Base-by-base conservation (phyloP, 2,329 filamentous ascomycete species). In the Ascochyta viciae-villosae region DNA sequence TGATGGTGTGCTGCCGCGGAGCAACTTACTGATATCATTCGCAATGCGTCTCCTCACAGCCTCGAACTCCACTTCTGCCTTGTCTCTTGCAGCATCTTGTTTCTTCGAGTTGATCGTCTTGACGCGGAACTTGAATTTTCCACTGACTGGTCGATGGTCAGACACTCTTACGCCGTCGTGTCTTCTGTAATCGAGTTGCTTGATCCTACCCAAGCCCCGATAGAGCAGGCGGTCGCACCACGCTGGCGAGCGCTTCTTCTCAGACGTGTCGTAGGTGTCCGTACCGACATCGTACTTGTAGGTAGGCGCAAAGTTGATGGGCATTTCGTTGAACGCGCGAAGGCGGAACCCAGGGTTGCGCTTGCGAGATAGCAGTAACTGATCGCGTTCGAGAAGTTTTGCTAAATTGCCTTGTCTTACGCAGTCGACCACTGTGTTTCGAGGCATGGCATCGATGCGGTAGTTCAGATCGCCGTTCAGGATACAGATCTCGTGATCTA, bases 221-320 rank as follows among this genome's bases (percentile, higher is more conserved):
- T 92, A 96, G n/a, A 99, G 80, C 34, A 99, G 79, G 33, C 95
- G 87, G 79, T 99, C 95, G 74, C 95, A 99, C 95, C 95, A 99
- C 1, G 95, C 95, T 0, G 95, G 95, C 22, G 91, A 89, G 45
- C 95, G 86, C 75, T 91, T 91, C 82, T 99, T 99, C 76, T 99
- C 95, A 66, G 90, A 94, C 0, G 90, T 89, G 73, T 99, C 95
- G 75, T 98, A 99, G 6, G 87, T 89, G 71, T 98, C 94, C 0
- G 92, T 96, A 15, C 93, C 93, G 0, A 98, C 92, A 66, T 99
- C 95, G 74, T 99, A 99, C 75, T 99, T 99, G 82, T 99, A 99
- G 0, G 95, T 99, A 0, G 95, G 95, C 7, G 92, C 89, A 73
- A 99, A 99, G 0, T 87, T 89, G 68, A 99, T 97, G 0, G 90